Base-by-base conservation (phyloP, 2,329 filamentous ascomycete genomes). In the Dryadomyces quercus-mongolicae region DNA sequence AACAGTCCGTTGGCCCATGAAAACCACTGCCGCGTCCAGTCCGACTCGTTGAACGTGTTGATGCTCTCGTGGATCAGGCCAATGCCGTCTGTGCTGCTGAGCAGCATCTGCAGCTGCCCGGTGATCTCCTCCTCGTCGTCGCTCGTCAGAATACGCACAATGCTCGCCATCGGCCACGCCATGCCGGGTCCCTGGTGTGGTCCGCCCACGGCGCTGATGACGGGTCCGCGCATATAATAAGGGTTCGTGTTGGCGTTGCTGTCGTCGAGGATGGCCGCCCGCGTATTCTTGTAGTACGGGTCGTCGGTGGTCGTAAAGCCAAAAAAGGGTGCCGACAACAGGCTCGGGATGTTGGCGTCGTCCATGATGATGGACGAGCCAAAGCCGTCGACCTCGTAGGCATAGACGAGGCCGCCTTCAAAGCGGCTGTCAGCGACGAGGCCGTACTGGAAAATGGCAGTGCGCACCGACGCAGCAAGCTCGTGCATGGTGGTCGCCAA, bases 1-100 rank as follows among this genome's bases (percentile, higher is more conserved):
- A 91, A 92, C 20, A 94, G 79, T 0, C 85, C 88, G 64, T 93
- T 93, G n/a, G 87, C 88, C 88, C 88, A 93, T 1, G 87, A 85
- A 64, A 94, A 93, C 72, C 73, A 75, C 51, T 70, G 69, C 47
- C 72, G 62, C 3, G 72, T 74, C 70, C 71, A 74, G 20, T 63
- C 57, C 5, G 58, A 63, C 21, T 76, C 70, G 56, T 78, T 71
- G 49, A 82, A 78, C 15, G 87, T 84, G 64, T 88, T 78, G 54
- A 92, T 76, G 56, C 84, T 87, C 71, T 95, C 90, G 61, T 95
- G 88, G 1, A 95, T 80, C 59, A 95, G 67, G 0, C 89, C 90
- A 9, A 88, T 72, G n/a, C 76, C 74, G 60, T 82, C 84, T 2
- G 84, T 88, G 57, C 82, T 81, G 60, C 82, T 80, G 56, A 95